These are phyloP conservation scores for Melaleuca quinquenervia DNA, from an alignment of 345 rosid genomes.

Conservation along the genomic window DNA sequence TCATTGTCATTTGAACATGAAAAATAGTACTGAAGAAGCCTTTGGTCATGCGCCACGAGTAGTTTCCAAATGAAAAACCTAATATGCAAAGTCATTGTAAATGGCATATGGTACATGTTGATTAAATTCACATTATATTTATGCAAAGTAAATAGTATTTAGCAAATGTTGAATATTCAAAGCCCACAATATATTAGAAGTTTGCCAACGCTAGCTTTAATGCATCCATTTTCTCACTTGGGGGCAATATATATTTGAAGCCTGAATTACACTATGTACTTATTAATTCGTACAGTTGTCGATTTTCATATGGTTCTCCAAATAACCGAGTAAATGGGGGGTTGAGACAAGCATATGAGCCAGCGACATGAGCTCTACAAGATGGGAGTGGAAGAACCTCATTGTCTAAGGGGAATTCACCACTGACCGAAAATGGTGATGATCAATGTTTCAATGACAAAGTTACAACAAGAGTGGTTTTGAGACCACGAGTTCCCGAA, in stretches of 20 bases:
- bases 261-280: not conserved
- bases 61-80: too few relatives aligned
- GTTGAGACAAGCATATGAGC: not conserved
- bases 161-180: not conserved
- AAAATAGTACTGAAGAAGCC: too few relatives aligned
- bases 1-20: too few relatives aligned
- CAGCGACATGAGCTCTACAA: not conserved
- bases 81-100: too few relatives aligned
- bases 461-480: not conserved
- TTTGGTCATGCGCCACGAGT: too few relatives aligned
- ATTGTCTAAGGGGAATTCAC: not conserved
- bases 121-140: not conserved
- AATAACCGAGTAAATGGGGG: not conserved
- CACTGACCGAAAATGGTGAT: not conserved
- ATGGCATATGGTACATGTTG: too few relatives aligned
- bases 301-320: not conserved
- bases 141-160: not conserved
- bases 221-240: not conserved
- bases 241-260: not conserved
- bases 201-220: not conserved
- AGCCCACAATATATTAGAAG: not conserved
- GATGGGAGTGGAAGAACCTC: not conserved
- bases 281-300: not conserved
- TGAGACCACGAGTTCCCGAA: not conserved
- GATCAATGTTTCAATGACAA: not conserved